Percentiles rank a stretch among this genome's conserved stretches.
These are phyloP conservation scores for Choricystis sp. DNA, from an alignment of 139 green algal species.

Conservation along the genomic window DNA sequence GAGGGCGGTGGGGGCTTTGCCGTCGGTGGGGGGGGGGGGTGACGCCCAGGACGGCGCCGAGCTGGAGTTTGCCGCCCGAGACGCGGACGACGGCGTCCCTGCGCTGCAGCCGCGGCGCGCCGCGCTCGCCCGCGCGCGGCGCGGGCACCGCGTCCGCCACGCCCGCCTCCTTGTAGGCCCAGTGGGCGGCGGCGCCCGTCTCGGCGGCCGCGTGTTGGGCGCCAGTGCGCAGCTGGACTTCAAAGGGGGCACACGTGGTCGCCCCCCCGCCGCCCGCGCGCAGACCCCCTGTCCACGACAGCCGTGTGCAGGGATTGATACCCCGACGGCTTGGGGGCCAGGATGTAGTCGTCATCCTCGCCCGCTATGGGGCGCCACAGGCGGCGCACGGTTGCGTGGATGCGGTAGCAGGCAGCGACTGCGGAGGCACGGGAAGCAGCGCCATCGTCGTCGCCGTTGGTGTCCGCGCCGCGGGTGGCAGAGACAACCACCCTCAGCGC, in stretches of 20 bases:
- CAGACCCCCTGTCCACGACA: too few relatives aligned
- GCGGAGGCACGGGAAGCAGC: background rate
- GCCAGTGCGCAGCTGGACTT: constrained; percentile 49
- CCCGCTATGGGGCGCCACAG: constrained; percentile 54
- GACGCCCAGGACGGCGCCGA: background rate
- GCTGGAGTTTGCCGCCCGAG: background rate
- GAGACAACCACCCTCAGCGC: constrained; percentile 83
- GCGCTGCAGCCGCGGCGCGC: background rate
- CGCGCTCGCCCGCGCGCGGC: constrained; percentile 1
- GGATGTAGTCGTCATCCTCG: constrained; percentile 84
- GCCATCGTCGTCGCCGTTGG: constrained; percentile 23
- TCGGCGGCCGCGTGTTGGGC: constrained; percentile 64
- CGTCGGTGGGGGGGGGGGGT: background rate
- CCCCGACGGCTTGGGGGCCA: constrained; percentile 57
- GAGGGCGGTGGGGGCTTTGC: background rate
- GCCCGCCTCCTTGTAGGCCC: constrained; percentile 63
- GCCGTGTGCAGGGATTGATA: constrained; percentile 79
- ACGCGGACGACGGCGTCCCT: background rate
- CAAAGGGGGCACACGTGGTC: too few relatives aligned
- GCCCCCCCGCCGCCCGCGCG: constrained; percentile 43
- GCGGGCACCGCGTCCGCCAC: background rate
- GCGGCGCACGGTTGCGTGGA: constrained; percentile 62
- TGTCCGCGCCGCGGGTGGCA: constrained; percentile 68
- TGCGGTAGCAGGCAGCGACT: constrained; percentile 54
- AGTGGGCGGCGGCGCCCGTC: constrained; percentile 72